Percentiles rank a stretch among this genome's conserved stretches.
Conservation (phyloP, 139 green algal species). For the Haematococcus lacustris region DNA sequence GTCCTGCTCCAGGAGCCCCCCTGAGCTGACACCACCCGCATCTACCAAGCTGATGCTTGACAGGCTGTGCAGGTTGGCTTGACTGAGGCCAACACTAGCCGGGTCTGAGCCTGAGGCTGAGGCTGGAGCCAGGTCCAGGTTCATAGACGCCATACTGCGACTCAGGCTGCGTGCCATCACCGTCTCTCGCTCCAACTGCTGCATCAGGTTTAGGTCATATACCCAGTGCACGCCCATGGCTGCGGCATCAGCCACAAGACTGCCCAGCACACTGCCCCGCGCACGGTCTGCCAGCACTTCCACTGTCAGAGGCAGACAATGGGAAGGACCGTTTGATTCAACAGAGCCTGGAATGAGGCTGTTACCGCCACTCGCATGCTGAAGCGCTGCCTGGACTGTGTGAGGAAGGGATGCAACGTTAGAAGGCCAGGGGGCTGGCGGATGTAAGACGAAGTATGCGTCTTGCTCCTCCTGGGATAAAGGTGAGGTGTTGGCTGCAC, state of each 20-base stretch:
- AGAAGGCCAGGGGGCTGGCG: not conserved
- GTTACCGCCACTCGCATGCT: conserved; percentile 20
- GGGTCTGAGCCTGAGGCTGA: not conserved
- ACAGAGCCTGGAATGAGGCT: too few relatives aligned
- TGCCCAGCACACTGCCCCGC: conserved; percentile 15
- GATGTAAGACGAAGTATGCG: not conserved
- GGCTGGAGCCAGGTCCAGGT: not conserved
- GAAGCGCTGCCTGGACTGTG: not conserved
- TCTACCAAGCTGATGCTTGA: too few relatives aligned
- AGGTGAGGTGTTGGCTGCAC: not conserved
- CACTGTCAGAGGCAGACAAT: too few relatives aligned
- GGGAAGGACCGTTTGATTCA: too few relatives aligned
- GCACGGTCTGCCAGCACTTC: not conserved
- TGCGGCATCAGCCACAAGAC: conserved; percentile 29
- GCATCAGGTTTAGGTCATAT: conserved; percentile 22
- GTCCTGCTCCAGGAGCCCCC: conserved; percentile 15
- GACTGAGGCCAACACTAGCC: not conserved
- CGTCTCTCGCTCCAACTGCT: not conserved
- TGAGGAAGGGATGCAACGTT: not conserved
- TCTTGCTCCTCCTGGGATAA: not conserved
- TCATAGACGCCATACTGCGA: not conserved
- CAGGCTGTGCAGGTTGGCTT: not conserved
- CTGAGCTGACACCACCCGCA: not conserved
- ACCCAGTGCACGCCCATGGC: conserved; percentile 43
- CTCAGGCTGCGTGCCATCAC: too few relatives aligned